Percentiles rank a stretch among this genome's conserved stretches.
Conservation (phyloP, 108 stramenopile species). For the Fragilaria radians region DNA sequence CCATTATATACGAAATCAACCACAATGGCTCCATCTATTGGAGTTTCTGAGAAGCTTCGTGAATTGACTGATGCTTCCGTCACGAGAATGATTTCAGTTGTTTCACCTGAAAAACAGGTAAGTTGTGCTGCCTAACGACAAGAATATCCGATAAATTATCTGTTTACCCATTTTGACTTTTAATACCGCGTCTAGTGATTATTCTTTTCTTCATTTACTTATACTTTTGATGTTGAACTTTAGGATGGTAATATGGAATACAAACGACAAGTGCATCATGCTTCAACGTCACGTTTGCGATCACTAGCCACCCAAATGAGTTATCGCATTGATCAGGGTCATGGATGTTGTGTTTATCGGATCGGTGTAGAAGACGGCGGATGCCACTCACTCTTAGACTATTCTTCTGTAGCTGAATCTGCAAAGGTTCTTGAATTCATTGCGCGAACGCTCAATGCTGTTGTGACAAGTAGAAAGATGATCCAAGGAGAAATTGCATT, state of each 20-base stretch:
- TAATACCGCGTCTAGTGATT: not conserved
- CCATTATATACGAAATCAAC: too few species aligned
- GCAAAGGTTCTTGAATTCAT: slow-evolving; percentile 61
- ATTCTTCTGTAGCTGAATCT: slow-evolving; percentile 48
- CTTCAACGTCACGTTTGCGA: slow-evolving; percentile 52
- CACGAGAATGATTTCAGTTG: too few species aligned
- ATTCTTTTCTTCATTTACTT: too few species aligned
- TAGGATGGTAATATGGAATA: slow-evolving; percentile 75
- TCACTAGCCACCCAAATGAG: slow-evolving; percentile 84
- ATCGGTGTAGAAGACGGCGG: slow-evolving; percentile 85
- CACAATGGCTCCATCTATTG: too few species aligned
- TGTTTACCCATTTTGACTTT: not conserved
- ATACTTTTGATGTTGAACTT: too few species aligned
- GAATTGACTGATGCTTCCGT: too few species aligned
- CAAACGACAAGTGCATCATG: slow-evolving; percentile 70
- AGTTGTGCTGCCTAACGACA: not conserved
- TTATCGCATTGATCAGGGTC: slow-evolving; percentile 72
- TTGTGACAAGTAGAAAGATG: slow-evolving; percentile 67
- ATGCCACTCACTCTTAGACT: slow-evolving; percentile 73
- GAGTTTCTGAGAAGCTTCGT: too few species aligned
- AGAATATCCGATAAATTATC: not conserved
- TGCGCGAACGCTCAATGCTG: slow-evolving; percentile 67
- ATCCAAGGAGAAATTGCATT: slow-evolving; percentile 62
- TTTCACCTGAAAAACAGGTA: not conserved
- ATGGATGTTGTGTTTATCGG: slow-evolving; percentile 62